Evolutionary conservation across 176 grass and related monocot species (phyloP), one percentile per base, ranked within the genome.

Genomic region (Oryza brachyantha): DNA sequence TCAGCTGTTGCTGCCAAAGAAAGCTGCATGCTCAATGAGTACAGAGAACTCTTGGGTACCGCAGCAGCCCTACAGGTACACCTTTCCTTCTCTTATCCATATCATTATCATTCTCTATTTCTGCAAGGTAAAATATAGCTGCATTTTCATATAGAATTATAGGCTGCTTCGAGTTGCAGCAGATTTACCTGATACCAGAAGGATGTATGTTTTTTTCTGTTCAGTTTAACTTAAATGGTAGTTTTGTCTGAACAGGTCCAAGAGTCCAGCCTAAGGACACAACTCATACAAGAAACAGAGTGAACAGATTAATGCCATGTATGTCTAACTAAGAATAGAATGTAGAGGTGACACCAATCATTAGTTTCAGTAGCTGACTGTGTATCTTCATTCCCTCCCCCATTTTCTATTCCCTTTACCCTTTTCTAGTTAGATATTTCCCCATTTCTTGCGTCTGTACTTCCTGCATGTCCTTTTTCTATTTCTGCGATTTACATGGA

Each of bases 211-310:
- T 66, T 4, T 78, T 78, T 66, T 7, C 10, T 61, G 46, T 57
- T 81, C 50, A 26, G 35, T 81, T 22, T 77, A 76, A 73, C 80
- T 61, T 78, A 43, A 42, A 24, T 37, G 14, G 37, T 34, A 63
- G 79, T 38, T 83, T 86, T 10, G 63, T 29, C 61, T 86, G 39
- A 76, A 55, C 84, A 97, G 94, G 91, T 97, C 57, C 86, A 92
- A 43, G 91, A 93, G 71, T 89, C 86, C 75, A 97, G 94, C 76
- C 82, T 97, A 70, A 93, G 89, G 84, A 93, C 94, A 62, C 91
- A 97, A 63, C 74, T 93, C 58, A 79, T 97, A 64, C 94, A 97
- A 70, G 27, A 85, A 75, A 93, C 64, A 79, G 78, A 91, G 29
- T 59, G 80, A 83, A 89, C 76, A 84, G 42, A 19, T 62, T 88